Conservation (phyloP, 192 early-diverging fungal species). For the Diversispora epigaea region DNA sequence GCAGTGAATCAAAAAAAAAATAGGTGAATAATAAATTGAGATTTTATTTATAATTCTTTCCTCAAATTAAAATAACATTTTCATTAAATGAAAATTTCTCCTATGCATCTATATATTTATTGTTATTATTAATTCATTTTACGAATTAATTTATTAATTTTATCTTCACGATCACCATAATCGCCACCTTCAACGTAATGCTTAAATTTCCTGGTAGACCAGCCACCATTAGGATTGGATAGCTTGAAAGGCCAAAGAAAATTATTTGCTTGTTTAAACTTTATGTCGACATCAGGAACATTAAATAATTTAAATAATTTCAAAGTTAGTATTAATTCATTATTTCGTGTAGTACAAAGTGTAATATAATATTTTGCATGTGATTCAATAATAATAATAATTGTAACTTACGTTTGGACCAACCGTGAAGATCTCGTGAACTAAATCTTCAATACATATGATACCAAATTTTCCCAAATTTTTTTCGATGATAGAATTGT, state of each 20-base stretch:
- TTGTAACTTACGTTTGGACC: constrained; percentile 69
- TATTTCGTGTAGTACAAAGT: neutral
- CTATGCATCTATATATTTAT: no score
- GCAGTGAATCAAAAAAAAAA: no score
- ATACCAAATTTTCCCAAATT: constrained; percentile 91
- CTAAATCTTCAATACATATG: constrained; percentile 96
- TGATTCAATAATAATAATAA: constrained; percentile 21
- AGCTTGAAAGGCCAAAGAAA: constrained; percentile 99
- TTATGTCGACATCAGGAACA: constrained; percentile 21
- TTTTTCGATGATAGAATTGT: constrained; percentile 95
- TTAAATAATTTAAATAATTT: neutral
- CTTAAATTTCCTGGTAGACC: constrained; percentile 85
- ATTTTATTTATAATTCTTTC: no score
- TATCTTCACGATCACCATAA: constrained; percentile 93
- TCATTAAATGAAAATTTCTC: no score
- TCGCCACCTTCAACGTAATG: constrained; percentile 99
- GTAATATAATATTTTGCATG: neutral
- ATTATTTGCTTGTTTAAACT: constrained; percentile 93
- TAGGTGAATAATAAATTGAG: no score
- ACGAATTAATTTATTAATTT: constrained; percentile 95
- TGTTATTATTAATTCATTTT: constrained; percentile 82
- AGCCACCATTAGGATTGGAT: constrained; percentile 97
- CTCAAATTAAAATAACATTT: no score
- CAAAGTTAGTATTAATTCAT: neutral
- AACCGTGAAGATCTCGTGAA: constrained; percentile 98